Evolutionary conservation across 768 basidiomycete genomes (phyloP), one percentile per base, ranked within the genome.

Genomic region (Mycena chlorophos): DNA sequence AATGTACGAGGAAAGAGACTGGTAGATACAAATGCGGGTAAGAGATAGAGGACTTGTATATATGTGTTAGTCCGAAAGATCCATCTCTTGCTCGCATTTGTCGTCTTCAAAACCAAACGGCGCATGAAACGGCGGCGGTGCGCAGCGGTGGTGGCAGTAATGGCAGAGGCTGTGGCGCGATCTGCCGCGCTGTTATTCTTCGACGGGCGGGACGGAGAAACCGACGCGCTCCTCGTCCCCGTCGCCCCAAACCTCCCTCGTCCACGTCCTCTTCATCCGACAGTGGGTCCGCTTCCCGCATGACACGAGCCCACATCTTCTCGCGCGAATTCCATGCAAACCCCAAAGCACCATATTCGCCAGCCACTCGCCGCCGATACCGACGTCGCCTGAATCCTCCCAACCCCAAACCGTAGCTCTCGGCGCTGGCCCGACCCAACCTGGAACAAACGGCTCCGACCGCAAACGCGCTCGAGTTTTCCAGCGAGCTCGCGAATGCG

Each of bases 341-440:
- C 89, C 89, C 87, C 87, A 89, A 34, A 72, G 62, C 25, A 82
- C 74, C 66, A 91, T 90, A 45, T 83, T 83, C 42, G 65, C 73
- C 39, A 89, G 74, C 84, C 86, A 88, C 28, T 75, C 72, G 26
- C 52, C 57, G 38, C 57, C 55, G 5, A 19, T 25, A 16, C 53
- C 58, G 25, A 69, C 48, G 45, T 78, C 74, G 4, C 74, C 76
- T 2, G 72, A 67, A 34, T 69, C 73, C 14, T 30, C 27, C 0
- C 88, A 87, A 10, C 84, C 79, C 45, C 76, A 75, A 12, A 78
- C 58, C 6, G 81, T 78, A 29, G 34, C 49, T 14, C 54, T 13
- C 46, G 58, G 16, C 30, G 60, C 56, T 22, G 53, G 46, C 23
- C 56, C 39, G 28, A 61, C 56, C n/a, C 34, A 42, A 38, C 60